These are phyloP conservation scores for Sporothrix luriei DNA, from an alignment of 2,329 filamentous ascomycete genomes.

Conservation along the genomic window DNA sequence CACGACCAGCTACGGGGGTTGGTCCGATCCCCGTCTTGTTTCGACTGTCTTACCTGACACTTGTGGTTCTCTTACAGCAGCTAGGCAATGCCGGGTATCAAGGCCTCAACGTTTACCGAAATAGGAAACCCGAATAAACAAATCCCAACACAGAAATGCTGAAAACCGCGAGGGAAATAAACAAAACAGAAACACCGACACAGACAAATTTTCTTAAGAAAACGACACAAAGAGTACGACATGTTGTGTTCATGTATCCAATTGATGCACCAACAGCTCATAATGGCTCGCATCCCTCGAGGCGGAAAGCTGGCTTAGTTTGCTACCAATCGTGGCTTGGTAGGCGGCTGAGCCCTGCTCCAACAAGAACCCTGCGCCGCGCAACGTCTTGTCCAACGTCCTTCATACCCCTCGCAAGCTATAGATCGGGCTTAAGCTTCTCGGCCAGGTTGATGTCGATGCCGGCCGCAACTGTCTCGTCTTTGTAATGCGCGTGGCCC, in stretches of 20 bases:
- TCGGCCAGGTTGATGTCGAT: neutral
- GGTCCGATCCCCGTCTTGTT: constrained; percentile 3
- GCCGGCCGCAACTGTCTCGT: neutral
- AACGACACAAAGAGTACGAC: neutral
- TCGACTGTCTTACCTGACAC: constrained; percentile 8
- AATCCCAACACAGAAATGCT: neutral
- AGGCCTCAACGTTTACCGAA: neutral
- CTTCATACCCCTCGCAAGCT: neutral
- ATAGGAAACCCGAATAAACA: neutral
- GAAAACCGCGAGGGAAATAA: neutral
- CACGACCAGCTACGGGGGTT: neutral
- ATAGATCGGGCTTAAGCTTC: neutral
- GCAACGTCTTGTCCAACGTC: neutral
- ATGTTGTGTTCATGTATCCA: neutral
- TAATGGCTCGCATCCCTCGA: neutral
- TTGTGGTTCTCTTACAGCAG: neutral
- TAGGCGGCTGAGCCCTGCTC: constrained; percentile 2
- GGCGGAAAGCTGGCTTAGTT: neutral
- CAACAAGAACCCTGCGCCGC: neutral
- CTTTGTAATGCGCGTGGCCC: neutral
- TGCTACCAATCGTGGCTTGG: constrained; percentile 10
- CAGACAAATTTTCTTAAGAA: neutral
- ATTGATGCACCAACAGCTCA: neutral
- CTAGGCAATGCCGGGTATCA: neutral
- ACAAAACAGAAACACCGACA: constrained; percentile 3